phyloP scores from a whole-genome alignment of 2,329 filamentous ascomycete species.

The Neonectria sp. region DNA sequence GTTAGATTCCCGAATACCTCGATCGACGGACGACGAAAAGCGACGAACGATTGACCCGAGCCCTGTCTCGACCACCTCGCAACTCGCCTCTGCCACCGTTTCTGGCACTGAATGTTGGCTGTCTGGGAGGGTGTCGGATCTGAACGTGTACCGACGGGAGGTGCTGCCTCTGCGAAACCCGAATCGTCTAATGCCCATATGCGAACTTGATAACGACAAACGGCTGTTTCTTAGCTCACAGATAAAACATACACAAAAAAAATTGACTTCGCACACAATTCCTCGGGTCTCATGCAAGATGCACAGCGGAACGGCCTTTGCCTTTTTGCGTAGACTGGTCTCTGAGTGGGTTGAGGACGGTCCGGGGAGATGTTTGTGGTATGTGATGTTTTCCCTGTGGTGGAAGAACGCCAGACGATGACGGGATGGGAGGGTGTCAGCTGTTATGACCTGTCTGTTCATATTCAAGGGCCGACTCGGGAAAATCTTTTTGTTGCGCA shows the following conservation, averaged over 20 bases:
- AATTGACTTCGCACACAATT: constrained; percentile 47
- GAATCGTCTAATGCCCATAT: constrained; percentile 56
- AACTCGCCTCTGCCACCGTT: constrained; percentile 47
- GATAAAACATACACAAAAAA: constrained; percentile 55
- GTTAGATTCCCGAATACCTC: constrained; percentile 71
- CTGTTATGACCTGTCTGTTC: constrained; percentile 17
- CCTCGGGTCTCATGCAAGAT: constrained; percentile 42
- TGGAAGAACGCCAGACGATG: constrained; percentile 4
- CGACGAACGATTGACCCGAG: constrained; percentile 44
- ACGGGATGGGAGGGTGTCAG: constrained; percentile 7
- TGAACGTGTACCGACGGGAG: constrained; percentile 45
- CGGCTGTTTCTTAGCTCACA: constrained; percentile 61
- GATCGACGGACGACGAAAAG: constrained; percentile 44
- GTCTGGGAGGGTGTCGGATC: constrained; percentile 47
- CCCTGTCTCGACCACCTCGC: constrained; percentile 48
- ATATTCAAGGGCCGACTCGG: constrained; percentile 21
- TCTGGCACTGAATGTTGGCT: constrained; percentile 50
- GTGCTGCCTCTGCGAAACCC: constrained; percentile 50
- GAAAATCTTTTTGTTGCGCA: constrained; percentile 25
- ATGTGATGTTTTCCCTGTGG: constrained; percentile 27
- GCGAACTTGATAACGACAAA: constrained; percentile 59
- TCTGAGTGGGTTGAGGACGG: constrained; percentile 35
- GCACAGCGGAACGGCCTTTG: constrained; percentile 35
- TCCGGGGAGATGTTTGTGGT: constrained; percentile 29
- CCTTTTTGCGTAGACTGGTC: constrained; percentile 43